A percentile compares a stretch with the other conserved stretches of the same genome.
These are phyloP conservation scores for Amanita molliuscula DNA, from an alignment of 768 basidiomycete genomes.

Conservation along the genomic window DNA sequence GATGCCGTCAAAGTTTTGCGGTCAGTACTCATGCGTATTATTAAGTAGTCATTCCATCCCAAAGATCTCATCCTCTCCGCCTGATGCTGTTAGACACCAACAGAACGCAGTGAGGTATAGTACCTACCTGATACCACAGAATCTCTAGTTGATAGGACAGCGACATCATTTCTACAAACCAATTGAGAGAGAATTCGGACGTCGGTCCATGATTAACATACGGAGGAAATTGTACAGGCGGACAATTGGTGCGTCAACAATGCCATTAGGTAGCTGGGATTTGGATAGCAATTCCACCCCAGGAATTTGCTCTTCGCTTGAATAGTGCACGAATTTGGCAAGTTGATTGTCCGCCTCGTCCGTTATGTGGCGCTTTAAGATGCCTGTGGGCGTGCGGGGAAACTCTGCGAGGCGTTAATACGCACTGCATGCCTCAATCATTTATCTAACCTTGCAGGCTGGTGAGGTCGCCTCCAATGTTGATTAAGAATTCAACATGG, in stretches of 20 bases:
- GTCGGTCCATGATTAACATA: slow-evolving; percentile 26
- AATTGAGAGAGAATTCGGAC: not conserved
- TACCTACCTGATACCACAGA: slow-evolving; percentile 59
- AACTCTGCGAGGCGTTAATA: slow-evolving; percentile 40
- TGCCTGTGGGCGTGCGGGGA: slow-evolving; percentile 53
- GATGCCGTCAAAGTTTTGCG: slow-evolving; percentile 58
- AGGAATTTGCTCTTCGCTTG: slow-evolving; percentile 29
- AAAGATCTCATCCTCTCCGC: slow-evolving; percentile 70
- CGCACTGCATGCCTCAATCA: not conserved
- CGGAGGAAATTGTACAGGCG: slow-evolving; percentile 85
- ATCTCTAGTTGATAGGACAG: slow-evolving; percentile 90
- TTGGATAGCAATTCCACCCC: slow-evolving; percentile 31
- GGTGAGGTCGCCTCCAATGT: slow-evolving; percentile 63
- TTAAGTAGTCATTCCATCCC: slow-evolving; percentile 77
- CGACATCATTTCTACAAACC: slow-evolving; percentile 70
- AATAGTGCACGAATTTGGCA: slow-evolving; percentile 47
- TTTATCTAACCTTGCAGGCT: slow-evolving; percentile 49
- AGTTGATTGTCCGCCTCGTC: slow-evolving; percentile 67
- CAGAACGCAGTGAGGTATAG: not conserved
- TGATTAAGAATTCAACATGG: slow-evolving; percentile 64
- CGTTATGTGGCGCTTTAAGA: slow-evolving; percentile 55
- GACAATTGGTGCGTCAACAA: slow-evolving; percentile 75
- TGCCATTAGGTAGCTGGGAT: slow-evolving; percentile 46
- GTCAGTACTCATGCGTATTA: slow-evolving; percentile 58
- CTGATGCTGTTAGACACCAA: slow-evolving; percentile 18